phyloP scores from a whole-genome alignment of 805 yeast species.

The Starmerella lactis-condensi region DNA sequence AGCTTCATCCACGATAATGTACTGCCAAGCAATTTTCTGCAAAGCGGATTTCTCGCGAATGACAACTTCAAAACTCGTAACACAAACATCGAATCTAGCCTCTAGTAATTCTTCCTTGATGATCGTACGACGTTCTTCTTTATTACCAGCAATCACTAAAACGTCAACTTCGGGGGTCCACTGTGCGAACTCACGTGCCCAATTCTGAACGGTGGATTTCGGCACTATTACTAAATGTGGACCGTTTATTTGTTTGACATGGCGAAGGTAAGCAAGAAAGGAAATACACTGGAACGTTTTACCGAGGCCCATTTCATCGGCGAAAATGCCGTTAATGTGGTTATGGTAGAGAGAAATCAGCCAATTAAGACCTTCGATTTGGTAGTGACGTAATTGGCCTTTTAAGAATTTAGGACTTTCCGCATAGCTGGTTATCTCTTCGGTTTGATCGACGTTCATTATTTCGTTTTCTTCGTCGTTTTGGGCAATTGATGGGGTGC shows the following conservation, averaged over 20 bases:
- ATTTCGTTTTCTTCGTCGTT: conserved; percentile 43
- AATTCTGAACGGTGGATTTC: conserved; percentile 84
- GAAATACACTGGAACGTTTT: conserved; percentile 90
- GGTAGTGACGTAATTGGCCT: conserved; percentile 75
- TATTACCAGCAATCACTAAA: conserved; percentile 70
- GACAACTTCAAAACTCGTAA: conserved; percentile 85
- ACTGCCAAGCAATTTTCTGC: conserved; percentile 79
- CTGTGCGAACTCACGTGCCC: conserved; percentile 83
- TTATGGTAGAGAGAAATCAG: conserved; percentile 70
- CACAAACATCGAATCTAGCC: conserved; percentile 71
- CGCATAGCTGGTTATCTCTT: conserved; percentile 46
- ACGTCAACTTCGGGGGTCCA: conserved; percentile 92
- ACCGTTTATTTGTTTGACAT: conserved; percentile 58
- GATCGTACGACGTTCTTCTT: conserved; percentile 49
- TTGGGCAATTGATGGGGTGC: conserved; percentile 62
- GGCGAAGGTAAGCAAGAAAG: conserved; percentile 70
- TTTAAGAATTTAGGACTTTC: conserved; percentile 61
- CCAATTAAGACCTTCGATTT: conserved; percentile 92
- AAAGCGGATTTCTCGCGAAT: conserved; percentile 68
- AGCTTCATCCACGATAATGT: conserved; percentile 86
- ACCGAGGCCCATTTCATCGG: conserved; percentile 98
- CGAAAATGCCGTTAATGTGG: conserved; percentile 74
- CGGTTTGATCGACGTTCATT: conserved; percentile 11
- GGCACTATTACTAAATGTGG: conserved; percentile 89
- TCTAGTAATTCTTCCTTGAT: conserved; percentile 41